Conservation (phyloP, 73 alveolate genomes). For the Tetrahymena borealis region DNA sequence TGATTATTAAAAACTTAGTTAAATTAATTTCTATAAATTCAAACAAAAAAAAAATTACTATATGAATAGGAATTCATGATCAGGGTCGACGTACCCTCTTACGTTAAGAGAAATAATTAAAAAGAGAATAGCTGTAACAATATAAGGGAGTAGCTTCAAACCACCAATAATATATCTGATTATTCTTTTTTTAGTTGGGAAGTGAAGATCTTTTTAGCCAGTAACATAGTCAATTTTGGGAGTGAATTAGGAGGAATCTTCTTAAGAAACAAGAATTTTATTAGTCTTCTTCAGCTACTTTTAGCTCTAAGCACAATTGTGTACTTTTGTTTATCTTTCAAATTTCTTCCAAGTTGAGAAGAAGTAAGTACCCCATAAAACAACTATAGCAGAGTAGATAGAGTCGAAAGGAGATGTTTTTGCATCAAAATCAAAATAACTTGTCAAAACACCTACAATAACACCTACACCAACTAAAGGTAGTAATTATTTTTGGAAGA, state of each 20-base stretch:
- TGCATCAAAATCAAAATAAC: slow-evolving; percentile 1
- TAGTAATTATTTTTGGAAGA: slow-evolving; percentile 3
- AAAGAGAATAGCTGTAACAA: not conserved
- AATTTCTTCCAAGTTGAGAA: slow-evolving; percentile 9
- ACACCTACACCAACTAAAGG: slow-evolving; percentile 11
- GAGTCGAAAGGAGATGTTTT: slow-evolving; percentile 36
- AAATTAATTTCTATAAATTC: too few species aligned
- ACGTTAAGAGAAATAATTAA: slow-evolving; percentile 18
- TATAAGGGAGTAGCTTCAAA: not conserved
- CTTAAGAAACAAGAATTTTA: not conserved
- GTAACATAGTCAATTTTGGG: not conserved
- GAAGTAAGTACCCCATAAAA: slow-evolving; percentile 36
- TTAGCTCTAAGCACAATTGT: not conserved
- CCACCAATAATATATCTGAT: not conserved
- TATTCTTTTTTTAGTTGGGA: not conserved
- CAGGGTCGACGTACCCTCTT: slow-evolving; percentile 26
- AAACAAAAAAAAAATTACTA: not conserved
- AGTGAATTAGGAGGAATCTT: not conserved
- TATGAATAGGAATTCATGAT: not conserved
- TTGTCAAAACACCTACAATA: slow-evolving; percentile 3
- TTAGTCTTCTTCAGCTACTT: not conserved
- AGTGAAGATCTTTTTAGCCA: not conserved
- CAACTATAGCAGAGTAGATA: slow-evolving; percentile 12
- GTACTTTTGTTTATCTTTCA: not conserved
- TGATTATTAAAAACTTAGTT: not conserved